Evolutionary conservation across 1,139 yeast genomes (phyloP), one percentile per base, ranked within the genome.

Genomic region (Blastobotrys raffinosifermentans): DNA sequence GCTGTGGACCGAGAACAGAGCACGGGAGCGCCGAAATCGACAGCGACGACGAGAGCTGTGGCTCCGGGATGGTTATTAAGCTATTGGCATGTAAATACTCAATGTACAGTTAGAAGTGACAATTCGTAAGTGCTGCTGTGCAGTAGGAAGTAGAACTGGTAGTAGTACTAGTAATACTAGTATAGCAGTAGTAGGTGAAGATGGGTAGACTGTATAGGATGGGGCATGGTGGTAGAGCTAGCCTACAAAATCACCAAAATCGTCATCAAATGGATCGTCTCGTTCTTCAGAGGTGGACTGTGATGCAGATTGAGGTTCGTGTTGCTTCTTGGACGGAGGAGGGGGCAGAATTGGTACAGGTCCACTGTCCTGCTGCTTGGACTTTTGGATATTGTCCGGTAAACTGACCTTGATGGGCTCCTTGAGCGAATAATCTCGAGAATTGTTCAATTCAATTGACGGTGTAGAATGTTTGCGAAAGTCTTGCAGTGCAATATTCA

Each of bases 1-100:
- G 19, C 58, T 60, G 38, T 77, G 84, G 85, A 63, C 70, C 43
- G 61, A 58, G 39, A 64, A 61, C 43, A 65, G 73, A 39, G 55
- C 52, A 4, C 47, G 61, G 7, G 77, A 80, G 6, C 66, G 80
- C 44, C 58, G 58, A 29, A 82, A 77, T 48, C 67, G 80, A 48
- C 61, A 61, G 46, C 73, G 76, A 59, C 70, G 89, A 58, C 72
- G 66, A 47, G 64, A 69, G 51, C 59, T 68, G 60, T 77, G 84
- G 91, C 70, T 78, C 50, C 67, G 80, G 44, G 81, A 79, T 48
- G 79, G 69, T 51, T 73, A 50, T 31, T 44, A 39, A 34, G 15
- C 36, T 26, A 39, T 3, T 36, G 40, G 13, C 35, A 34, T 29
- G 66, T 67, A 38, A 68, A 73, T 3, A 70, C 72, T 54, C 66